Evolutionary conservation across 202 grass and related monocot genomes (phyloP).

Genomic region (Zoysia matrella): DNA sequence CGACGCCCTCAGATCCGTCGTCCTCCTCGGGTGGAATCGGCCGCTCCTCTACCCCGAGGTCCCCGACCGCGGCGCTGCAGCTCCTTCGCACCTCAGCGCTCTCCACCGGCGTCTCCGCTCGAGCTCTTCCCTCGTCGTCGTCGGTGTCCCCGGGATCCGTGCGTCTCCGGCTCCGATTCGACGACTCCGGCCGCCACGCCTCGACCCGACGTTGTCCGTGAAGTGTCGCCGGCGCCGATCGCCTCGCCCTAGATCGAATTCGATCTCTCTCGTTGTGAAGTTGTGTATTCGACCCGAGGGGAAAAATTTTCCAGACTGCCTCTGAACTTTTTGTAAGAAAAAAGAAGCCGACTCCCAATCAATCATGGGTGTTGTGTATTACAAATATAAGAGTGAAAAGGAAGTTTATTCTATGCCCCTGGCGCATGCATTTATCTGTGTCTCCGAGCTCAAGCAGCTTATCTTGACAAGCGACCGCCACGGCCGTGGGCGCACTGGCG

Average conservation of each 20-base stretch:
- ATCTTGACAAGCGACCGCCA: slow-evolving; percentile 47
- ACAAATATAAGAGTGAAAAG: slow-evolving; percentile 55
- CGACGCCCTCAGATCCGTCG: slow-evolving; percentile 33
- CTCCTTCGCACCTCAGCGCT: background rate
- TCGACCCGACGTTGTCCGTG: background rate
- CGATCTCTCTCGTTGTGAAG: slow-evolving; percentile 18
- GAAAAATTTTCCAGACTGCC: background rate
- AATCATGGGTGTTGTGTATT: slow-evolving; percentile 69
- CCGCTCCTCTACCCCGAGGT: background rate
- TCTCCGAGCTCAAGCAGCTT: slow-evolving; percentile 55
- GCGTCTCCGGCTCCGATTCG: background rate
- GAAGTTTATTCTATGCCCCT: background rate
- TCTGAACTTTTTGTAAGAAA: slow-evolving; percentile 17
- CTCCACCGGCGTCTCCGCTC: background rate
- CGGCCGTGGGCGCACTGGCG: slow-evolving; percentile 43
- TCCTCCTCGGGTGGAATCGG: background rate
- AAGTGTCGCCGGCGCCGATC: background rate
- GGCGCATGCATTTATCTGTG: slow-evolving; percentile 45
- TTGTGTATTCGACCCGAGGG: slow-evolving; percentile 31
- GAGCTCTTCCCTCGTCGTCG: background rate
- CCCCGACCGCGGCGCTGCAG: background rate
- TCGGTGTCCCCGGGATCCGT: background rate
- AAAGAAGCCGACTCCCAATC: slow-evolving; percentile 20
- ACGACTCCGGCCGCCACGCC: background rate
- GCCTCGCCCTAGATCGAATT: slow-evolving; percentile 34